phyloP scores from a whole-genome alignment of 768 basidiomycete genomes.

The Mycena belliarum region DNA sequence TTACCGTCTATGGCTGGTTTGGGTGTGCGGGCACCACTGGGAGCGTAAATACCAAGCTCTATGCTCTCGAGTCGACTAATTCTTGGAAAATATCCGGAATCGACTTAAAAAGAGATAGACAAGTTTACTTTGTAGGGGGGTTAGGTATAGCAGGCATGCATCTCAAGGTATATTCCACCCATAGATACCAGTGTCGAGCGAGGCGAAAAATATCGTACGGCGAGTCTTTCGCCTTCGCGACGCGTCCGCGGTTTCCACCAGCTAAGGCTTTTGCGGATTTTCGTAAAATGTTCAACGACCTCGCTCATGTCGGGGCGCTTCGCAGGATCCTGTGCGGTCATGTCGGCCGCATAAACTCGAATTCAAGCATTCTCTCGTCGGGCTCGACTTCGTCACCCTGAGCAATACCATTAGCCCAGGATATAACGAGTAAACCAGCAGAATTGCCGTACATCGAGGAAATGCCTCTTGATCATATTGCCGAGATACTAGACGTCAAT shows the following conservation, averaged over 20 bases:
- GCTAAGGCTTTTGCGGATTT: neutral
- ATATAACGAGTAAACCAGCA: neutral
- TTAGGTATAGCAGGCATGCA: neutral
- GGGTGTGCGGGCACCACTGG: too few relatives aligned
- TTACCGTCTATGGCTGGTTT: too few relatives aligned
- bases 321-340: neutral
- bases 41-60: too few relatives aligned
- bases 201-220: too few relatives aligned
- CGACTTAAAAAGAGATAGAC: too few relatives aligned
- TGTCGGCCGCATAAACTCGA: neutral
- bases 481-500: constrained; percentile 41
- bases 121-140: too few relatives aligned
- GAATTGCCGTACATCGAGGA: neutral
- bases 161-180: neutral
- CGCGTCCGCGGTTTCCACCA: neutral
- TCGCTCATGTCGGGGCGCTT: neutral
- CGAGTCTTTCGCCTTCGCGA: neutral
- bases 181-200: neutral
- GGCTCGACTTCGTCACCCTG: neutral
- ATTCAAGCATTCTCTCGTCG: neutral
- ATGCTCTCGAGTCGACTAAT: too few relatives aligned
- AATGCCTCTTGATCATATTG: neutral
- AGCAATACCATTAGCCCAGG: neutral
- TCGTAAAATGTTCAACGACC: neutral
- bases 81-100: too few relatives aligned